Conservation (phyloP, 1,284 basidiomycete genomes). For the Ustilago tritici region DNA sequence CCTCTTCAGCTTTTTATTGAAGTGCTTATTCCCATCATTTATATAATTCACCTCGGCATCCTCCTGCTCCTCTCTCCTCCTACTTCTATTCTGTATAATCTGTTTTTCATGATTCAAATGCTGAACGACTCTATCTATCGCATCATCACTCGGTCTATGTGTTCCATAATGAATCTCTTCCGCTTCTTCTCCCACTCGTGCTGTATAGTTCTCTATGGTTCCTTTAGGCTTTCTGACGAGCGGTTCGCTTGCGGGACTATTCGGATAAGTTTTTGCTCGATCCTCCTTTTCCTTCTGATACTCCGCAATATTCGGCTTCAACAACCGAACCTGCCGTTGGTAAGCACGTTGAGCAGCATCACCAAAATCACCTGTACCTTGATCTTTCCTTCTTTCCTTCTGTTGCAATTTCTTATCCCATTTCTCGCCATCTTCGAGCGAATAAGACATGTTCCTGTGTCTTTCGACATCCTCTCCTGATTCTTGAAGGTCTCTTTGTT, state of each 20-base stretch:
- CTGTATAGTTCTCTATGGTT: not conserved
- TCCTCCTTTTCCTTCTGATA: slow-evolving; percentile 90
- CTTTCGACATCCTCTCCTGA: slow-evolving; percentile 79
- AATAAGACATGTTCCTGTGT: slow-evolving; percentile 91
- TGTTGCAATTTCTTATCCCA: slow-evolving; percentile 89
- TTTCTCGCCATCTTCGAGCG: slow-evolving; percentile 90
- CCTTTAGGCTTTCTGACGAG: not conserved
- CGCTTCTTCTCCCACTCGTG: not conserved
- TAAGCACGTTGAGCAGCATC: slow-evolving; percentile 88
- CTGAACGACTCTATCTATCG: slow-evolving; percentile 88
- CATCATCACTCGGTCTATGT: slow-evolving; percentile 91
- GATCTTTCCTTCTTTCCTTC: slow-evolving; percentile 81
- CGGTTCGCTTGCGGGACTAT: slow-evolving; percentile 1
- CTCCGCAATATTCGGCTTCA: slow-evolving; percentile 85
- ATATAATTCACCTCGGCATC: slow-evolving; percentile 98
- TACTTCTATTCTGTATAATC: slow-evolving; percentile 77
- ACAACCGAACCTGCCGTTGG: slow-evolving; percentile 85
- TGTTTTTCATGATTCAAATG: slow-evolving; percentile 86
- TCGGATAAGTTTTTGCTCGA: not conserved
- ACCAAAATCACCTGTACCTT: slow-evolving; percentile 89
- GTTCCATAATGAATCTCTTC: slow-evolving; percentile 78
- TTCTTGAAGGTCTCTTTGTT: slow-evolving; percentile 88
- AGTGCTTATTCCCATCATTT: slow-evolving; percentile 96
- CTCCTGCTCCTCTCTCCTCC: slow-evolving; percentile 88
- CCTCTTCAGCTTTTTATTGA: slow-evolving; percentile 98